Conservation (phyloP, 73 alveolate genomes). For the Tetrahymena borealis region DNA sequence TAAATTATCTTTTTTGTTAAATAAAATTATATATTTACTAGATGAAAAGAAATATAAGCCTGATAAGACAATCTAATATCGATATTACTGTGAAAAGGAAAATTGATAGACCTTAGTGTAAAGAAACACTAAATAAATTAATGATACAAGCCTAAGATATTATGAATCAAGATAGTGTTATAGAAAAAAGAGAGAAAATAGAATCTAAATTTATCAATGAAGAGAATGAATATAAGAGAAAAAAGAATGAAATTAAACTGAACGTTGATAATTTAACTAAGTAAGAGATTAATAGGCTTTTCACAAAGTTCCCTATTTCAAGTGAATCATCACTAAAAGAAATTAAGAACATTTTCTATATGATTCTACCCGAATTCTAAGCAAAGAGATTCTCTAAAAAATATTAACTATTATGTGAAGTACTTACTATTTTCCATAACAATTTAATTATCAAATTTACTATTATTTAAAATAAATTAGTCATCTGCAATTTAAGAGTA, state of each 20-base stretch:
- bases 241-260: background rate
- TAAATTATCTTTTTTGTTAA: no score
- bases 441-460: background rate
- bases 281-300: background rate
- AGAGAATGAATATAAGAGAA: background rate
- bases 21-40: background rate
- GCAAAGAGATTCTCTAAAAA: background rate
- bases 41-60: background rate
- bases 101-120: background rate
- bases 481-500: background rate
- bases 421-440: background rate
- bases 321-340: background rate
- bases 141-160: background rate
- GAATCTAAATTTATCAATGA: background rate
- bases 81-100: background rate
- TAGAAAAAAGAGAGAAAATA: background rate
- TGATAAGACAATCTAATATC: background rate
- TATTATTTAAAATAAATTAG: background rate
- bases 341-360: background rate
- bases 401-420: background rate
- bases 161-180: background rate
- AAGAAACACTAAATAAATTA: background rate
- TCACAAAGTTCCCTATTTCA: background rate
- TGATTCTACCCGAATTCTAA: background rate
- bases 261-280: background rate